phyloP scores from a whole-genome alignment of 805 yeast genomes.

The Yamadazyma insecticola region DNA sequence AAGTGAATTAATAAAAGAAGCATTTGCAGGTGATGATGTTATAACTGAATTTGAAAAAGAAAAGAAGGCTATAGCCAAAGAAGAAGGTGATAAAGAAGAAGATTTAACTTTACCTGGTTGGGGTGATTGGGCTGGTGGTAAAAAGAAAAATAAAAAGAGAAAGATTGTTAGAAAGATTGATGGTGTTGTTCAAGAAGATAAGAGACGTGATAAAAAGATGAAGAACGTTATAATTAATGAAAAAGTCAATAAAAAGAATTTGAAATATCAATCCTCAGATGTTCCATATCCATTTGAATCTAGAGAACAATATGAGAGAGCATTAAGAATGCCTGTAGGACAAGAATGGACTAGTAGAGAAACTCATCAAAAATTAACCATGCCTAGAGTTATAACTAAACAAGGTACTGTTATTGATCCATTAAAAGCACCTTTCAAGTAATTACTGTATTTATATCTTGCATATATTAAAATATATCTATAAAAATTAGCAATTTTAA shows the following conservation, averaged over 20 bases:
- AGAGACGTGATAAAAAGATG: conserved; percentile 73
- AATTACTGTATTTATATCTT: conserved; percentile 6
- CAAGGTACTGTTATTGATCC: conserved; percentile 92
- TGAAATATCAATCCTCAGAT: conserved; percentile 80
- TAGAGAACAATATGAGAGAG: conserved; percentile 90
- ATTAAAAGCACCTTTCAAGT: conserved; percentile 76
- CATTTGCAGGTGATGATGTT: conserved; percentile 97
- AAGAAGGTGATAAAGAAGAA: conserved; percentile 84
- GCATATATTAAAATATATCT: neutral
- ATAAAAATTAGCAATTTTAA: neutral
- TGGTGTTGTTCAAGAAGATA: conserved; percentile 69
- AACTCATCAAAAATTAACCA: conserved; percentile 81
- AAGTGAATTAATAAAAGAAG: conserved; percentile 77
- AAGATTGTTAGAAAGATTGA: conserved; percentile 66
- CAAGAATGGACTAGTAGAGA: conserved; percentile 92
- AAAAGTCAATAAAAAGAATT: conserved; percentile 73
- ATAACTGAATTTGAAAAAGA: conserved; percentile 75
- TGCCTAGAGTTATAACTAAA: conserved; percentile 83
- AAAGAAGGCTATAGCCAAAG: conserved; percentile 58
- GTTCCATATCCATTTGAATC: conserved; percentile 95
- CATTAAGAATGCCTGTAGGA: conserved; percentile 93
- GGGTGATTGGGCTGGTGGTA: conserved; percentile 94
- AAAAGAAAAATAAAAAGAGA: conserved; percentile 39
- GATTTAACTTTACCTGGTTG: conserved; percentile 92
- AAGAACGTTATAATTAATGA: conserved; percentile 88